Conservation (phyloP, 345 rosid species). For the Fremontodendron californicum region DNA sequence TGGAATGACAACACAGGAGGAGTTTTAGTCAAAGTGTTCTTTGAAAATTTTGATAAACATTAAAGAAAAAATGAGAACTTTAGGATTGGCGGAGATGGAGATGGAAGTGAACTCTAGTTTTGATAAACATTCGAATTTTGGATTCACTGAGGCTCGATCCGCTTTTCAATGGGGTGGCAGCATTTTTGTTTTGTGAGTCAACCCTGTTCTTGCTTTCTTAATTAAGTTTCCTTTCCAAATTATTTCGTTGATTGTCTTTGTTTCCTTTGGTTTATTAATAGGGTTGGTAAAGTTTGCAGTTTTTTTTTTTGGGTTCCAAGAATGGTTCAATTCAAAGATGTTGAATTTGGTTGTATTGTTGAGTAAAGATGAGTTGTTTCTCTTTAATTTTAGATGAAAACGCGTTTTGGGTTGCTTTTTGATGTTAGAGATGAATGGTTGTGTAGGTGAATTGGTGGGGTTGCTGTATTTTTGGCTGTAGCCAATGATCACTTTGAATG, state of each 20-base stretch:
- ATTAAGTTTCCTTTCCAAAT: neutral
- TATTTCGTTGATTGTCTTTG: neutral
- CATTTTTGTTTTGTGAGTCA: constrained; percentile 5
- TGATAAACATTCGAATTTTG: neutral
- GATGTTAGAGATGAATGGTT: neutral
- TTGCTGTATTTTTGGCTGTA: too few relatives aligned
- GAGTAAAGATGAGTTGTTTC: neutral
- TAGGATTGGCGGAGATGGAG: neutral
- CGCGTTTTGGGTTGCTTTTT: neutral
- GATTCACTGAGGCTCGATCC: neutral
- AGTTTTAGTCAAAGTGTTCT: neutral
- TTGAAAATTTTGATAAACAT: neutral
- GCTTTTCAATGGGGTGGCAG: constrained; percentile 14
- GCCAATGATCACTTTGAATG: neutral
- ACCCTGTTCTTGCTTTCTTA: neutral
- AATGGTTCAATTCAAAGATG: neutral
- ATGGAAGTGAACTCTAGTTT: neutral
- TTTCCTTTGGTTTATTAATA: neutral
- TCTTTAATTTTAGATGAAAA: neutral
- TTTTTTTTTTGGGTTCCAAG: neutral
- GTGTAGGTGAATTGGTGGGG: neutral
- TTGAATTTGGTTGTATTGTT: neutral
- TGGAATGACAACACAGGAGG: neutral
- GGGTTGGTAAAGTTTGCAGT: neutral
- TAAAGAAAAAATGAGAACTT: neutral